A percentile compares a stretch with the other conserved stretches of the same genome.
These are phyloP conservation scores for Fusarium duplospermum DNA, from an alignment of 2,329 filamentous ascomycete species.

Conservation along the genomic window DNA sequence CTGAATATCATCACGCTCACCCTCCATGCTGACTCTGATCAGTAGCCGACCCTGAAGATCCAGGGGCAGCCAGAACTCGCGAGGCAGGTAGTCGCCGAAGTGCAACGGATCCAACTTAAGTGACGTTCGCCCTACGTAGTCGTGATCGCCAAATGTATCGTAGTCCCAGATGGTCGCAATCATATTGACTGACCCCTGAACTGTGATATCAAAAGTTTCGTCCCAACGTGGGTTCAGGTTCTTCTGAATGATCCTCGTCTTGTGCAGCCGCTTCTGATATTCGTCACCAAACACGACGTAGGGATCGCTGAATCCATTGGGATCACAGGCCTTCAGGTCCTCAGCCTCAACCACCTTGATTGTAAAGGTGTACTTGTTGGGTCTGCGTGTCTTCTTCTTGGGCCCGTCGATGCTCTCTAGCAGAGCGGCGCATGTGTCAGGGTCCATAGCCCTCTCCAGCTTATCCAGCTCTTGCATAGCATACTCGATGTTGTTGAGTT, in stretches of 20 bases:
- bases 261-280: constrained; percentile 95
- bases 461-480: constrained; percentile 92
- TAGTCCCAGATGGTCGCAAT: constrained; percentile 99
- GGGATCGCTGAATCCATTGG: constrained; percentile 92
- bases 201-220: constrained; percentile 95
- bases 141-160: constrained; percentile 96
- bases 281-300: constrained; percentile 98
- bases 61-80: constrained; percentile 97
- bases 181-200: constrained; percentile 89
- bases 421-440: constrained; percentile 88
- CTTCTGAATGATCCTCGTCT: constrained; percentile 90
- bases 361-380: constrained; percentile 95
- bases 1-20: constrained; percentile 96
- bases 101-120: constrained; percentile 98
- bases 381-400: constrained; percentile 71
- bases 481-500: constrained; percentile 97
- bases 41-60: constrained; percentile 93
- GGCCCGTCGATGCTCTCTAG: constrained; percentile 81
- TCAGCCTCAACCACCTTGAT: constrained; percentile 99
- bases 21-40: constrained; percentile 97
- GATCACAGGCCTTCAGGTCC: constrained; percentile 97
- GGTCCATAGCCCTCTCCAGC: constrained; percentile 88
- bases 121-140: constrained; percentile 96
- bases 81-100: constrained; percentile 94
- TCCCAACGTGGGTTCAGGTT: constrained; percentile 97